Conservation (phyloP, 768 basidiomycete genomes). For the Plicaturopsis crispa region DNA sequence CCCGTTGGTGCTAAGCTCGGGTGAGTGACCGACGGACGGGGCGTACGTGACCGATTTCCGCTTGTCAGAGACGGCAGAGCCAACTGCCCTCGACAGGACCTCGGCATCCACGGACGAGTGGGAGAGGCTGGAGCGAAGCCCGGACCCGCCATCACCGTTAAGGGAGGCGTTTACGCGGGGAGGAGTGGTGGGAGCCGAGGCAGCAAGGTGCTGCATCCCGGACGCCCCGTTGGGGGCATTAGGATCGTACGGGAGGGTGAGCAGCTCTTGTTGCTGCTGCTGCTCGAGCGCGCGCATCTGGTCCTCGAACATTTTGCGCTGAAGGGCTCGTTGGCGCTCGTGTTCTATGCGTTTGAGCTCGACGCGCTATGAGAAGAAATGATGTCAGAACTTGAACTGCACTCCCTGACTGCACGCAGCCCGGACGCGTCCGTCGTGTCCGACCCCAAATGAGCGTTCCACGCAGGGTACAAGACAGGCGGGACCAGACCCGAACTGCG, state of each 20-base stretch:
- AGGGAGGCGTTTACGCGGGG: conserved; percentile 72
- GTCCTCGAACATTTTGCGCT: conserved; percentile 90
- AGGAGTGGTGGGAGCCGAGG: conserved; percentile 84
- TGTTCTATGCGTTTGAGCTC: conserved; percentile 83
- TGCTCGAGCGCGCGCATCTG: conserved; percentile 93
- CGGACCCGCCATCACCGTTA: conserved; percentile 44
- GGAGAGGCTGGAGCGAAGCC: conserved; percentile 34
- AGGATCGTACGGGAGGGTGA: conserved; percentile 65
- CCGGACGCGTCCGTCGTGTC: conserved; percentile 84
- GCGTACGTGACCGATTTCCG: conserved; percentile 85
- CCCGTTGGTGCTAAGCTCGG: conserved; percentile 46
- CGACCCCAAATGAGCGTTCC: conserved; percentile 64
- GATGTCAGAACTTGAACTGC: conserved; percentile 8
- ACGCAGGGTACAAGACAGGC: conserved; percentile 13
- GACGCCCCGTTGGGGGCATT: conserved; percentile 32
- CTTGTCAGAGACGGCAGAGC: conserved; percentile 61
- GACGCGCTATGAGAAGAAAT: conserved; percentile 49
- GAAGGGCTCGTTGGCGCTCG: conserved; percentile 80
- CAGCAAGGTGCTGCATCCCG: conserved; percentile 68
- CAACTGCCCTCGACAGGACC: conserved; percentile 60
- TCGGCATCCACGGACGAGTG: conserved; percentile 54
- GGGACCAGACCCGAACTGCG: conserved; percentile 9
- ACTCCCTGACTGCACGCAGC: conserved; percentile 37
- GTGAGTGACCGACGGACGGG: conserved; percentile 66
- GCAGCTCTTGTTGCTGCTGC: conserved; percentile 81